Evolutionary conservation across 805 yeast species (phyloP), one percentile per base, ranked within the genome.

Genomic region (Lipomyces japonicus): DNA sequence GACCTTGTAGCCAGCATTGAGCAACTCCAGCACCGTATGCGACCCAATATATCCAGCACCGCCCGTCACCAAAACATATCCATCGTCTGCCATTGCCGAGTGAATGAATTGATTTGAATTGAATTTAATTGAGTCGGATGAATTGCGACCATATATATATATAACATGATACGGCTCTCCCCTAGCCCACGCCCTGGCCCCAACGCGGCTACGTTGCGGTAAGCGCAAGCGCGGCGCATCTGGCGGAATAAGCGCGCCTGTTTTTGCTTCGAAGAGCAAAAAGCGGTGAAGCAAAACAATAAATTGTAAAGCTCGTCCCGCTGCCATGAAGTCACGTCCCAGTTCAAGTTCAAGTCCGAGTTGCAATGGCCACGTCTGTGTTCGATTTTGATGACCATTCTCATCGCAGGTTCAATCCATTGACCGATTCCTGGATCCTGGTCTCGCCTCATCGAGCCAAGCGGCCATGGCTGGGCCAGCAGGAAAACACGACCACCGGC

Each of bases 1-100:
- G 28, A 84, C 87, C 25, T 81, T 75, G 61, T 80, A 76, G 23
- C 86, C 87, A 45, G 77, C 73, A 52, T 76, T 74, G 43, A 81
- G 64, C 46, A 82, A 73, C 60, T 79, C 84, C 42, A 80, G 78
- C 16, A 77, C 86, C 1, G 91, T 82, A 64, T 86, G 93, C 7
- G 91, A 82, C 23, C 93, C 95, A 62, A 86, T 84, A 68, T 86
- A 86, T 19, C 95, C 93, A 24, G 91, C 86, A 42, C 95, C 95
- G 39, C 95, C 95, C 21, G 93, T 84, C 25, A 86, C 90, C 46
- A 84, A 71, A 39, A 82, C 79, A 64, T 71, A 72, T 44, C 65
- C 67, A 31, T 46, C 51, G 14, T 44, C 23, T 14, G 55, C 19
- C 46, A 48, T 39, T 9, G 42, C 14, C 19, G 23, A 24, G 38